Base-by-base conservation (phyloP, 345 rosid species). In the Luvunga scandens region DNA sequence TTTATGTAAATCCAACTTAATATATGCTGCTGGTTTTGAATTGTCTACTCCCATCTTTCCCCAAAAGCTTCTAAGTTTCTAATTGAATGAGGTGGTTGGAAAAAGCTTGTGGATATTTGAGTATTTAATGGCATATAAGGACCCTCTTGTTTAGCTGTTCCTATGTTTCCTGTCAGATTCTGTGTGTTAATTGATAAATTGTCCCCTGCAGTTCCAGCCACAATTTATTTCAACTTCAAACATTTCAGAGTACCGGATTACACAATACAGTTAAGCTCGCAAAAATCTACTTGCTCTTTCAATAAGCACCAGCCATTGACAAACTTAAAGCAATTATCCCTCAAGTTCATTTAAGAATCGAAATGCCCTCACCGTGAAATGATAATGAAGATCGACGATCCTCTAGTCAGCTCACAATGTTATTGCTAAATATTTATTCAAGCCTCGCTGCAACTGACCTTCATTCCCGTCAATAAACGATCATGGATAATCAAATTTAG, bases 1-100 rank as follows among this genome's bases (percentile, higher is more conserved):
- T 69, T 73, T 60, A 73, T 76, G 84, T 83, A 84, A 84, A 84
- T 80, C 85, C 84, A 79, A 34, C 22, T 74, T 66, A 25, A 59
- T 69, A 75, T 77, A 69, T 76, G 64, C 64, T 73, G 80, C 38
- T 63, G 77, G 68, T 68, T 74, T 62, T 57, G 77, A 45, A 36
- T 60, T 65, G 34, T 76, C 79, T 24, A 65, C 72, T 56, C 74
- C 65, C 19, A 21, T 16, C 36, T 28, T 28, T 42, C n/a, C 31
- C 62, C 61, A 36, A 21, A 39, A 36, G 68, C 48, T 42, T 75
- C 33, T n/a, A 56, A 59, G 27, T 2, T 33, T n/a, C 56, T 81
- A 39, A 70, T 59, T 77, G 68, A 81, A 78, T 68, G 76, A 69
- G 66, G 55, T 72, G 60, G 71, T 69, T 61, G 75, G 62, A 69